phyloP scores from a whole-genome alignment of 2,329 filamentous ascomycete genomes.

The Clarireedia monteithiana region DNA sequence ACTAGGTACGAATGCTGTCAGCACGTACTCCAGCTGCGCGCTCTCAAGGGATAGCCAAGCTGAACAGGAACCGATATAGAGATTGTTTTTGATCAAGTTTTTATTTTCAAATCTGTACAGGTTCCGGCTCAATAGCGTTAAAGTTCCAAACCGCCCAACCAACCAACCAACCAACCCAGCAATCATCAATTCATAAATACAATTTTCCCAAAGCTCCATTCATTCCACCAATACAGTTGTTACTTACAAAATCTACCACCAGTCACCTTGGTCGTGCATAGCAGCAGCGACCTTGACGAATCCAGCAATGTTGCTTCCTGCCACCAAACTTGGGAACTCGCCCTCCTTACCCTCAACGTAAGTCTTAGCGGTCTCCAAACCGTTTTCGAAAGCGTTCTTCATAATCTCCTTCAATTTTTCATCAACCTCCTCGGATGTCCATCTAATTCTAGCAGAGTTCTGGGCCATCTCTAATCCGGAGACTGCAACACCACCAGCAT shows the following conservation, averaged over 20 bases:
- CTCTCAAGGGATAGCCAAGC: background rate
- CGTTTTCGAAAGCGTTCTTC: constrained; percentile 87
- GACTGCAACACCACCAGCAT: constrained; percentile 94
- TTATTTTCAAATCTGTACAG: background rate
- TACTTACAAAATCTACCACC: constrained; percentile 48
- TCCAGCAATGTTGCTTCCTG: constrained; percentile 93
- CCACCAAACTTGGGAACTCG: constrained; percentile 82
- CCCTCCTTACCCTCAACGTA: constrained; percentile 74
- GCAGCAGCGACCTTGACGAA: constrained; percentile 93
- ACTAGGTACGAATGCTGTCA: too few relatives aligned
- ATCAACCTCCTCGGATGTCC: constrained; percentile 88
- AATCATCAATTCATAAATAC: background rate
- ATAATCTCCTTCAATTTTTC: constrained; percentile 87
- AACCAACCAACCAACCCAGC: constrained; percentile 2
- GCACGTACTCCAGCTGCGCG: too few relatives aligned
- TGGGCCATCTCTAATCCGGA: constrained; percentile 98
- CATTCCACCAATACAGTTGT: background rate
- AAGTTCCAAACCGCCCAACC: background rate
- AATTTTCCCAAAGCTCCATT: background rate
- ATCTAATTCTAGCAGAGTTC: constrained; percentile 81
- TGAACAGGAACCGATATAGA: background rate
- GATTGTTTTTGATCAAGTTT: background rate
- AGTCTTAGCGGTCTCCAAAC: constrained; percentile 79
- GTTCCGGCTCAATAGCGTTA: background rate
- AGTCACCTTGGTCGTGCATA: constrained; percentile 96